Conservation (phyloP, 2,329 filamentous ascomycete genomes). For the Fusarium gaditjirri region DNA sequence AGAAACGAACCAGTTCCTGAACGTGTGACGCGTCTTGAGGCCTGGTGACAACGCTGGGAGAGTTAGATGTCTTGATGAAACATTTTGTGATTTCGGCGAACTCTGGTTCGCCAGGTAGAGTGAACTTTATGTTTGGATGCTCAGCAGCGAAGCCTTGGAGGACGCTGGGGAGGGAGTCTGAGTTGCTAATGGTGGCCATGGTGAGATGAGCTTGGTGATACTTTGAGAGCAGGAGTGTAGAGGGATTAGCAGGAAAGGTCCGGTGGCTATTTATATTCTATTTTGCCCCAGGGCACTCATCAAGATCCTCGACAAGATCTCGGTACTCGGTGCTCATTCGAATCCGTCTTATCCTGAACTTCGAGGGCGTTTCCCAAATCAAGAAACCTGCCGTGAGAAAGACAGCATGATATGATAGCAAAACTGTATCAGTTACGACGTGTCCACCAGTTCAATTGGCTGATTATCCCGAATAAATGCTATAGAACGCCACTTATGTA, state of each 20-base stretch:
- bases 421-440: too few relatives aligned
- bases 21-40: neutral
- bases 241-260: neutral
- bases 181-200: neutral
- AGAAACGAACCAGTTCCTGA: neutral
- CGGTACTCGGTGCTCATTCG: neutral
- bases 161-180: neutral
- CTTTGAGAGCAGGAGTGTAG: neutral
- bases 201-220: neutral
- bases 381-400: neutral
- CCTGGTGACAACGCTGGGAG: neutral
- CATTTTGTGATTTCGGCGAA: neutral
- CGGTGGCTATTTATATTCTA: neutral
- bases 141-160: neutral
- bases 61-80: neutral
- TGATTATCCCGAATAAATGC: neutral
- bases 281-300: neutral
- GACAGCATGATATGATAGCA: neutral
- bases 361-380: neutral
- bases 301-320: neutral
- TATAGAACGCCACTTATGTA: neutral
- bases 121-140: neutral
- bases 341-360: neutral
- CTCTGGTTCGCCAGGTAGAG: neutral
- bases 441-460: too few relatives aligned